Conservation (phyloP, 129 eudicot genomes). For the Heracleum sosnowskyi region DNA sequence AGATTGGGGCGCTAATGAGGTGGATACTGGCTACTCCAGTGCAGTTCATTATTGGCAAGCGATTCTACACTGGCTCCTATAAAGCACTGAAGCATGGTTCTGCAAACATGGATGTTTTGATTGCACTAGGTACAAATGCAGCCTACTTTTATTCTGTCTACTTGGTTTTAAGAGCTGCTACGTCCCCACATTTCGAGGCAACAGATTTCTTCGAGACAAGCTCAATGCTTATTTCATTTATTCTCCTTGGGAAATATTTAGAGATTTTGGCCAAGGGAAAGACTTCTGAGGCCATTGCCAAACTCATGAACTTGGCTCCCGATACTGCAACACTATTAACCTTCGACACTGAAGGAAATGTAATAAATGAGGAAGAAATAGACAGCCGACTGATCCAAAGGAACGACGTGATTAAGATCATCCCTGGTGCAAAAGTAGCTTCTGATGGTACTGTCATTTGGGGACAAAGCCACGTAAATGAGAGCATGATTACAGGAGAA, state of each 20-base stretch:
- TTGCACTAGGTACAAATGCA: conserved; percentile 78
- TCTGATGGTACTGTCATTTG: conserved; percentile 82
- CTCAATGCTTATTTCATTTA: conserved; percentile 91
- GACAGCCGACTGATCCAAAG: conserved; percentile 79
- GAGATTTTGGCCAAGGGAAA: conserved; percentile 94
- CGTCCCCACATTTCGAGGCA: conserved; percentile 53
- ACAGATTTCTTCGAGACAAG: conserved; percentile 90
- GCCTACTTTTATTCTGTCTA: conserved; percentile 87
- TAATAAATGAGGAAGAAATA: conserved; percentile 64
- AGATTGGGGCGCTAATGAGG: conserved; percentile 51
- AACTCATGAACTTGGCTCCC: conserved; percentile 91
- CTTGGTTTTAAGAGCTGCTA: conserved; percentile 69
- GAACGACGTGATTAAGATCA: conserved; percentile 67
- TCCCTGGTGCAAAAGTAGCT: conserved; percentile 96
- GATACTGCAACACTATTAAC: conserved; percentile 69
- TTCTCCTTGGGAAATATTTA: conserved; percentile 80
- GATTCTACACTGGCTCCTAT: conserved; percentile 71
- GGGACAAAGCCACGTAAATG: conserved; percentile 96
- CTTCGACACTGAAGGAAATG: conserved; percentile 56
- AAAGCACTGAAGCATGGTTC: conserved; percentile 63
- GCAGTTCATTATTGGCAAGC: conserved; percentile 70
- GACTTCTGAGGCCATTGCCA: conserved; percentile 93
- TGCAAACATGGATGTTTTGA: conserved; percentile 86
- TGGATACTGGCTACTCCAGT: conserved; percentile 83
- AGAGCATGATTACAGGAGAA: conserved; percentile 98